Base-by-base conservation (phyloP, 2,329 filamentous ascomycete species). In the Apiospora saccharicola region DNA sequence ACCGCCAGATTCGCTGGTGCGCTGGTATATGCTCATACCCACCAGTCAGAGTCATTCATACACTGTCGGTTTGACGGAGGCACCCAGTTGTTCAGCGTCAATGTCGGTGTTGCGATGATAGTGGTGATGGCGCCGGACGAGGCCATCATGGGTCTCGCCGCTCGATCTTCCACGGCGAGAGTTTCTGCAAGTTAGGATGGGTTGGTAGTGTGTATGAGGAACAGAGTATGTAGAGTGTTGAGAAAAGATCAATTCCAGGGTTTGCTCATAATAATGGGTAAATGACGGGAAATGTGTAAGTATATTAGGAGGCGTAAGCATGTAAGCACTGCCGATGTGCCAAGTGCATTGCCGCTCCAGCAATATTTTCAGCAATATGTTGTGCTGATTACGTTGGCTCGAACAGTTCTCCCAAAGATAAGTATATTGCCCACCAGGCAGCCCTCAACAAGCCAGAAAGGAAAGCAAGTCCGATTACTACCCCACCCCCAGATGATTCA, bases 1-100 rank as follows among this genome's bases (percentile, higher is more conserved):
- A 77, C 77, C 4, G 77, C 74, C 75, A 78, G 46, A 79, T 72
- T 37, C 34, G 34, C 34, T 37, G 34, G 34, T 37, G 34, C 34
- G 34, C 34, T 37, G 34, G 34, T 37, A 37, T 37, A 37, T 37
- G 34, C 34, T 37, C 34, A 37, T 37, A 37, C 34, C 76, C 76
- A 79, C 53, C 72, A 75, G 44, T 78, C 77, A 3, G 47, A 19
- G 4, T 12, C 4, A 24, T 34, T 24, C 14, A 30, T 14, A 14
- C 51, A 57, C 4, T 26, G 14, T 5, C 13, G 13, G 24, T 57
- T 13, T 3, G 24, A 26, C n/a, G 49, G 49, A 8, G n/a, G 49
- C 3, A 26, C 24, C 51, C 51, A 57, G 51, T 7, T 13, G 12
- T 37, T 37, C 34, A 24, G 10, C 14, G 51, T 30, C 51, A 57